Evolutionary conservation across 2,329 filamentous ascomycete species (phyloP), one percentile per base, ranked within the genome.

Genomic region (Trichoderma aggressivum): DNA sequence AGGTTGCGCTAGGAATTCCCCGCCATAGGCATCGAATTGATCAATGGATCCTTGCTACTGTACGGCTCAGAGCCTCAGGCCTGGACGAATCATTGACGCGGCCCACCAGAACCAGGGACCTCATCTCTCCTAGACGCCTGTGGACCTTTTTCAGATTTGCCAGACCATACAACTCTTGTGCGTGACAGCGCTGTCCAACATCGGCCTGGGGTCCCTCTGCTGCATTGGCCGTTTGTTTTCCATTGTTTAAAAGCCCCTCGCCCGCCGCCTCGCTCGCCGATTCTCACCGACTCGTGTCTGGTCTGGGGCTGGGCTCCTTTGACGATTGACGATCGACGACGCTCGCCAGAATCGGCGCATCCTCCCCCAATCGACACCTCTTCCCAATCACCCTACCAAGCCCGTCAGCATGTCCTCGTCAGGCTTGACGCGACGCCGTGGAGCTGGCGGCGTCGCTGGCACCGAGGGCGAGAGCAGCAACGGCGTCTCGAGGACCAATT

Each of bases 381-480:
- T 66, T 14, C 32, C 34, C 10, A 28, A 58, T 53, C 71, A 58
- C 64, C 67, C 59, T 72, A 74, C 73, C 43, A 75, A 74, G 76
- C 76, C 56, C 56, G 73, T 78, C 77, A 73, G 66, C 72, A 79
- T 80, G 78, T 80, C 78, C 72, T 77, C 84, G 73, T 88, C 87
- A 73, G 87, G 87, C 76, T 82, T 90, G 79, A 90, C 88, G 73
- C 82, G 88, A 81, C 87, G 88, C 87, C 86, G 92, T 86, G 87
- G 93, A 88, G 91, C 81, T 64, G 79, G 91, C 79, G 88, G 90
- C 84, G 90, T 88, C 74, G 74, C 72, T 74, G 74, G 75, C 56
- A 85, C 84, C 63, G 87, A 87, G 71, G 87, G 86, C 80, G 89
- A 91, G 74, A 86, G 88, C 79, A 83, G 81, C 79, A 83, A 82